A percentile compares a stretch with the other conserved stretches of the same genome.
phyloP scores from a whole-genome alignment of 192 early-diverging fungal species.

The Coemansia sp. region DNA sequence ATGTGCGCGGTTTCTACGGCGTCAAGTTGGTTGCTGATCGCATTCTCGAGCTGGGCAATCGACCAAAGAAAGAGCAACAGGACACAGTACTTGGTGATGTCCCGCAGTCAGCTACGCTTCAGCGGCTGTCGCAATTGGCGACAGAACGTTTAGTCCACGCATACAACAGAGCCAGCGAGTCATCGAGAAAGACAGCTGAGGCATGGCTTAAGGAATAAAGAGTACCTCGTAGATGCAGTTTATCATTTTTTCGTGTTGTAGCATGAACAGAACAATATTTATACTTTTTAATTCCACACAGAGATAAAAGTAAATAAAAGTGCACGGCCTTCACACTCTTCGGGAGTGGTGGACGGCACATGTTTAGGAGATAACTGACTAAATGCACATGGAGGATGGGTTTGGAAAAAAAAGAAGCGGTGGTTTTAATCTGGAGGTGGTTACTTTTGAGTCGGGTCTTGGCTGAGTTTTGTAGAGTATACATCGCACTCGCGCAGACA shows the following conservation, averaged over 20 bases:
- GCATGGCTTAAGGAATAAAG: conserved; percentile 34
- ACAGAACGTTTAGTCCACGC: conserved; percentile 37
- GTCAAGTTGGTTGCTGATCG: conserved; percentile 61
- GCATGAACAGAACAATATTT: not conserved
- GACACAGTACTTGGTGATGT: conserved; percentile 12
- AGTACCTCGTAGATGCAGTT: not conserved
- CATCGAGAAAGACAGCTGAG: conserved; percentile 25
- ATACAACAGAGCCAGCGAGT: conserved; percentile 20
- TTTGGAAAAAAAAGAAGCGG: not conserved
- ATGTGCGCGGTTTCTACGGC: conserved; percentile 87
- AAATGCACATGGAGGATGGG: not conserved
- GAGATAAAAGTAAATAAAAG: conserved; percentile 6
- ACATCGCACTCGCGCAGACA: not conserved
- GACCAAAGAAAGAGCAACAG: conserved; percentile 13
- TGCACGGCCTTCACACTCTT: not conserved
- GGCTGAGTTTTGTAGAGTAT: not conserved
- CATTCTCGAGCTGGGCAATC: conserved; percentile 15
- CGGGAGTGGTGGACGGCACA: not conserved
- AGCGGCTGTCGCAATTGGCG: conserved; percentile 44
- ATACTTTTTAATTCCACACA: not conserved
- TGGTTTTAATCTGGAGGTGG: not conserved
- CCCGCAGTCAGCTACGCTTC: conserved; percentile 37
- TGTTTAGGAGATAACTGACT: not conserved
- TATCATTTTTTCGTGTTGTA: not conserved
- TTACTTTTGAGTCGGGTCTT: not conserved